Percentiles rank a stretch among this genome's conserved stretches.
These are phyloP conservation scores for Daldinia vernicosa DNA, from an alignment of 495 filamentous ascomycete species.

Conservation along the genomic window DNA sequence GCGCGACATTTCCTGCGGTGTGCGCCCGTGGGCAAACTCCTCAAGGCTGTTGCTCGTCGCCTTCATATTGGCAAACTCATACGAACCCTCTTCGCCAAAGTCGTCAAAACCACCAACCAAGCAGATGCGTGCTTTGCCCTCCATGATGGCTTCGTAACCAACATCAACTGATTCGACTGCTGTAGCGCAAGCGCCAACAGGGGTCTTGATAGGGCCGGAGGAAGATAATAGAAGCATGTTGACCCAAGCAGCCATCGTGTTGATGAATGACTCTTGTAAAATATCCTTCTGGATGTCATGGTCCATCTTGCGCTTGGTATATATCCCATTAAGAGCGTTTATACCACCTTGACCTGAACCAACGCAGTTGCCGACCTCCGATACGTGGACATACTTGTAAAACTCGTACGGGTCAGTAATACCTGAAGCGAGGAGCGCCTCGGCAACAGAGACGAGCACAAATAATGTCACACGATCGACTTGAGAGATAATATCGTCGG, in stretches of 20 bases:
- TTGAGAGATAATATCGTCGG: constrained; percentile 96
- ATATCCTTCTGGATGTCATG: constrained; percentile 99
- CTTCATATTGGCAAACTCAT: constrained; percentile 99
- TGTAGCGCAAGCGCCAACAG: constrained; percentile 96
- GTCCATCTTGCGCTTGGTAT: constrained; percentile 96
- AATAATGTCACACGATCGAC: constrained; percentile 96
- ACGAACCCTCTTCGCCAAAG: constrained; percentile 98
- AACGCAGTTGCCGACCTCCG: constrained; percentile 97
- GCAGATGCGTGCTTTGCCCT: constrained; percentile 96
- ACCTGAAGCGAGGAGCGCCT: constrained; percentile 88
- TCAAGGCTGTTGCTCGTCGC: constrained; percentile 97
- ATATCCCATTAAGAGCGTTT: constrained; percentile 92
- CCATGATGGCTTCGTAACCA: constrained; percentile 96
- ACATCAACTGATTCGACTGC: constrained; percentile 97
- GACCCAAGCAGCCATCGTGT: constrained; percentile 99
- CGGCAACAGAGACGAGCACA: constrained; percentile 90
- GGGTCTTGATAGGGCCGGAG: constrained; percentile 98
- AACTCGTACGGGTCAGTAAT: constrained; percentile 99
- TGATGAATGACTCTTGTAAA: constrained; percentile 99
- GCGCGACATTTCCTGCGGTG: constrained; percentile 96
- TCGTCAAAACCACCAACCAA: constrained; percentile 99
- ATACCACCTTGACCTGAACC: constrained; percentile 98
- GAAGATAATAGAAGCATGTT: constrained; percentile 98
- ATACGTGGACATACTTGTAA: constrained; percentile 99
- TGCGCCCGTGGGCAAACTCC: constrained; percentile 93